phyloP scores from a whole-genome alignment of 257 asterid genomes.

The Coffea canephora region DNA sequence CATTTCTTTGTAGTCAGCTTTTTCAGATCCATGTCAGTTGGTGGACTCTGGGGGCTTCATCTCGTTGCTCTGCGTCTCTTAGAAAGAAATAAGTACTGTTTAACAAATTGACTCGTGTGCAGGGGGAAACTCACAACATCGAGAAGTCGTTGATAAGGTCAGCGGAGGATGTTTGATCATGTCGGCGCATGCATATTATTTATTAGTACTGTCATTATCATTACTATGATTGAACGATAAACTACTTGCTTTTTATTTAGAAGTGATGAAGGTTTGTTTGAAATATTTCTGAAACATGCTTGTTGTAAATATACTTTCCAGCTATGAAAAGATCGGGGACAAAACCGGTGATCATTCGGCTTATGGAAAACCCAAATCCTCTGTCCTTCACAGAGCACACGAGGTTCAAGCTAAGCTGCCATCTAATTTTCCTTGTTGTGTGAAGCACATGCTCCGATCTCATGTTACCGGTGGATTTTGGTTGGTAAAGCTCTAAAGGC shows the following conservation, averaged over 20 bases:
- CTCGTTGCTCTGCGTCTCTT: neutral
- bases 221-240: too few relatives aligned
- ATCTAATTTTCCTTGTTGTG: slow-evolving; percentile 41
- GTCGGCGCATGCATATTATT: too few relatives aligned
- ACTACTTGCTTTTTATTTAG: neutral
- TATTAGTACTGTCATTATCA: too few relatives aligned
- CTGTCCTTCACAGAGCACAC: slow-evolving; percentile 33
- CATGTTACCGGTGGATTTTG: slow-evolving; percentile 58
- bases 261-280: neutral
- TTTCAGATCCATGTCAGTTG: neutral
- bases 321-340: slow-evolving; percentile 20
- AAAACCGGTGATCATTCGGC: slow-evolving; percentile 7
- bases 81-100: neutral
- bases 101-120: slow-evolving; percentile 1
- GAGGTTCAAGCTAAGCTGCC: slow-evolving; percentile 40
- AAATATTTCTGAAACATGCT: neutral
- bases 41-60: neutral
- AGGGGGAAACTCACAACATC: slow-evolving; percentile 19
- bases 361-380: slow-evolving; percentile 26
- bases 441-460: slow-evolving; percentile 51
- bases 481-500: slow-evolving; percentile 45
- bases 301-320: neutral
- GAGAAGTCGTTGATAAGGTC: slow-evolving; percentile 19
- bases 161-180: slow-evolving; percentile 12
- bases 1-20: neutral